Conservation (phyloP, 2,329 filamentous ascomycete genomes). For the Alternaria novae-zelandiae region DNA sequence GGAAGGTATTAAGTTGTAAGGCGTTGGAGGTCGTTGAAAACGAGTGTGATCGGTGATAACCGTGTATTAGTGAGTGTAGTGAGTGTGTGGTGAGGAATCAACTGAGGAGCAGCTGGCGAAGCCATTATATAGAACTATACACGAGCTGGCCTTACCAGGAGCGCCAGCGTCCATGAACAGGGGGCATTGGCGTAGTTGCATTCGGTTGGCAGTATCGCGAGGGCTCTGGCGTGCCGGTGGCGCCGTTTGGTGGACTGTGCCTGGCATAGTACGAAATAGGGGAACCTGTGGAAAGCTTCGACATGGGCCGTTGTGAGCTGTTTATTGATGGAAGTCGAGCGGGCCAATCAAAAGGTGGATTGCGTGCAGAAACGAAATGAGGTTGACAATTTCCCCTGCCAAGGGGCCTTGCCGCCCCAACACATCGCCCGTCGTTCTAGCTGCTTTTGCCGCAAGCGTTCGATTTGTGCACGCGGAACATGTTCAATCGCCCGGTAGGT, state of each 20-base stretch:
- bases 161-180: conserved; percentile 27
- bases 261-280: conserved; percentile 42
- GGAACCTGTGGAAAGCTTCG: conserved; percentile 30
- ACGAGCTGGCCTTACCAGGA: conserved; percentile 34
- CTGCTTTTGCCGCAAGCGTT: conserved; percentile 25
- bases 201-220: conserved; percentile 31
- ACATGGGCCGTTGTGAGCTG: conserved; percentile 32
- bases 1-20: conserved; percentile 43
- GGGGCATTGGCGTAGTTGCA: conserved; percentile 34
- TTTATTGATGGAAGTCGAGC: conserved; percentile 39
- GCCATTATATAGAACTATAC: conserved; percentile 45
- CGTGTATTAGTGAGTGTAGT: conserved; percentile 44
- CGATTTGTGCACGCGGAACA: conserved; percentile 15
- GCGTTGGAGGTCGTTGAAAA: conserved; percentile 41
- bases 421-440: conserved; percentile 28
- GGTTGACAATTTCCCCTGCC: conserved; percentile 37
- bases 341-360: conserved; percentile 29
- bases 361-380: conserved; percentile 42
- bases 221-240: conserved; percentile 34
- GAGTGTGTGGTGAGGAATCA: conserved; percentile 48
- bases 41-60: conserved; percentile 51
- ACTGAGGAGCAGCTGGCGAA: conserved; percentile 19
- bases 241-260: conserved; percentile 30
- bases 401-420: conserved; percentile 39
- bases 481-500: conserved; percentile 17